Percentiles rank a stretch among this genome's conserved stretches.
phyloP scores from a whole-genome alignment of 371 early-diverging fungal species.

The Funneliformis caledonium region DNA sequence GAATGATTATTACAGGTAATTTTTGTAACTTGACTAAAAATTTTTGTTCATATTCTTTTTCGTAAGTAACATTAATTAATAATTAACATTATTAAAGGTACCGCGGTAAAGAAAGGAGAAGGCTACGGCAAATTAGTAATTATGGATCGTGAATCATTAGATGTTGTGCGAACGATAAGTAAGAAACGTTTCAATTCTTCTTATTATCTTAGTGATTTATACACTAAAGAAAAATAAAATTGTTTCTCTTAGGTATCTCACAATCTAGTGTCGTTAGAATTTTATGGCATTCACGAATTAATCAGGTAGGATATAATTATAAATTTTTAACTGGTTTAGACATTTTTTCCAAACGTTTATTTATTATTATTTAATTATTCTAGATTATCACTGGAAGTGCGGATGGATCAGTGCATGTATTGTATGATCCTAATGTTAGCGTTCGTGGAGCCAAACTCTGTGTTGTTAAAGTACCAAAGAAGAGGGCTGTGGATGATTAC shows the following conservation, averaged over 20 bases:
- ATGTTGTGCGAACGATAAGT: constrained; percentile 60
- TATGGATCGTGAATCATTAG: constrained; percentile 71
- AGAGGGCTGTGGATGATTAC: constrained; percentile 69
- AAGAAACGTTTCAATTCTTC: constrained; percentile 35
- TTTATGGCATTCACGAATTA: constrained; percentile 86
- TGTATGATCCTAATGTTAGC: constrained; percentile 77
- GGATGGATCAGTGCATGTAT: constrained; percentile 75
- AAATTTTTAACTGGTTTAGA: background rate
- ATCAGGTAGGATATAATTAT: constrained; percentile 63
- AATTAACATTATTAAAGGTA: constrained; percentile 46
- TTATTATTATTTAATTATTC: background rate
- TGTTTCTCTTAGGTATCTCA: constrained; percentile 44
- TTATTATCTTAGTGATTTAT: constrained; percentile 4
- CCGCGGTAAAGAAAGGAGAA: constrained; percentile 71
- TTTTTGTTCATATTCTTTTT: background rate
- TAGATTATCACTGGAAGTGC: constrained; percentile 76
- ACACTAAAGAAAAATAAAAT: constrained; percentile 39
- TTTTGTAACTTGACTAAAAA: background rate
- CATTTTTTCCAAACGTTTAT: background rate
- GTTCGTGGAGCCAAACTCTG: constrained; percentile 80
- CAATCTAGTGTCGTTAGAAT: constrained; percentile 76
- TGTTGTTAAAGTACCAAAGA: constrained; percentile 68
- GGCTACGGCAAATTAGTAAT: constrained; percentile 73
- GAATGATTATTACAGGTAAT: constrained; percentile 67
- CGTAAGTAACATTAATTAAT: background rate